A percentile compares a stretch with the other conserved stretches of the same genome.
Evolutionary conservation across 1,284 basidiomycete genomes (phyloP).

Genomic region (Heterobasidion parviporum): DNA sequence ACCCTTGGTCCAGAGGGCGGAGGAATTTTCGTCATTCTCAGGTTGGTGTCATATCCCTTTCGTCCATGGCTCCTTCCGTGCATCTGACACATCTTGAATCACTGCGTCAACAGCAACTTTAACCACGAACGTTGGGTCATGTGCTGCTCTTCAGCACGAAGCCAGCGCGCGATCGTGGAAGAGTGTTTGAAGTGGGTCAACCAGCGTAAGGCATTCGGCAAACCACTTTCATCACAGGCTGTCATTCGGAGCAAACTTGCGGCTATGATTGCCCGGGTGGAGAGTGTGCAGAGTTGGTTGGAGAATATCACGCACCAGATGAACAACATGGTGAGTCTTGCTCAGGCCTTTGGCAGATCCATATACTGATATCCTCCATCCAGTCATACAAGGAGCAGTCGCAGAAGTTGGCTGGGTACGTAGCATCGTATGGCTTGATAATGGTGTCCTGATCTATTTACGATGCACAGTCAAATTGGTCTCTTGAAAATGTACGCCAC

Average conservation of each 20-base stretch:
- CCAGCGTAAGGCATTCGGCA: constrained; percentile 83
- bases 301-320: constrained; percentile 88
- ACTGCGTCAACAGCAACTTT: constrained; percentile 46
- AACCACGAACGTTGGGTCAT: constrained; percentile 89
- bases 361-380: constrained; percentile 15
- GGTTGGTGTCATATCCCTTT: too few relatives aligned
- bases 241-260: constrained; percentile 88
- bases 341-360: neutral
- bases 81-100: too few relatives aligned
- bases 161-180: constrained; percentile 67
- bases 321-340: constrained; percentile 60
- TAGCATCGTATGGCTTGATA: constrained; percentile 60
- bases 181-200: constrained; percentile 73
- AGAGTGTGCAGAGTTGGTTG: constrained; percentile 85
- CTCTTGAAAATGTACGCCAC: constrained; percentile 48
- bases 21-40: constrained; percentile 80
- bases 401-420: constrained; percentile 62
- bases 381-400: constrained; percentile 80
- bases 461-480: neutral
- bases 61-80: too few relatives aligned
- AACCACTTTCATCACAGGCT: constrained; percentile 84
- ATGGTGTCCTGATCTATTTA: constrained; percentile 13
- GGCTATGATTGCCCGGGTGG: constrained; percentile 83
- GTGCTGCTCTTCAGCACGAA: constrained; percentile 40
- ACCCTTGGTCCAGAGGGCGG: constrained; percentile 82